Conservation (phyloP, 495 filamentous ascomycete species). For the Xylaria curta region DNA sequence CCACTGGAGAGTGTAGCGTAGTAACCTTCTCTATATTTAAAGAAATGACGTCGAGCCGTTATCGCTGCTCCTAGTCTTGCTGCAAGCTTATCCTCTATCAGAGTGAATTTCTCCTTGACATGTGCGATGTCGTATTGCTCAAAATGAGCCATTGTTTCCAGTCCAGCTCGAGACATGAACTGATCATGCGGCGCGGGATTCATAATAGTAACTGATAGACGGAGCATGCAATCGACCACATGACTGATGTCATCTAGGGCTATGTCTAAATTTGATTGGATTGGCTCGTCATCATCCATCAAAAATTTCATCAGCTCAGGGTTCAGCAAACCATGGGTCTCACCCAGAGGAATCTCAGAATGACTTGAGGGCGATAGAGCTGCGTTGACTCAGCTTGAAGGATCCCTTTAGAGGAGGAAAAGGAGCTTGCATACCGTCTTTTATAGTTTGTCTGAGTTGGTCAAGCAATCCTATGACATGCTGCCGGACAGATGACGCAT, state of each 20-base stretch:
- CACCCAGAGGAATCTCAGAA: not conserved
- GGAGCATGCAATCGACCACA: slow-evolving; percentile 4
- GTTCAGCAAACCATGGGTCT: not conserved
- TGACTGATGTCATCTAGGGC: not conserved
- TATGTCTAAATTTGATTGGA: not conserved
- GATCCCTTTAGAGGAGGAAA: not conserved
- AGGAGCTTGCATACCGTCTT: not conserved
- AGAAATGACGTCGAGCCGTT: not conserved
- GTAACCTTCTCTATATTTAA: not conserved
- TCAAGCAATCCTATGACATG: not conserved
- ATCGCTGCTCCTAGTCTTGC: not conserved
- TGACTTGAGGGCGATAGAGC: not conserved
- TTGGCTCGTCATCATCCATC: not conserved
- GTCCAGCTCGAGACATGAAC: not conserved
- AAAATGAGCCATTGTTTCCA: not conserved
- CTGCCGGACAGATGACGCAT: not conserved
- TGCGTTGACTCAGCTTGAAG: not conserved
- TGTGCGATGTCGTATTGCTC: not conserved
- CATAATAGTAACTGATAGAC: not conserved
- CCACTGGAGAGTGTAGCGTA: not conserved
- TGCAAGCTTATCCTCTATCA: not conserved
- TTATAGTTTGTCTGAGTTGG: not conserved
- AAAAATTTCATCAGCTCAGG: not conserved
- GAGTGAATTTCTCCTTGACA: not conserved
- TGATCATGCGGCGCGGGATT: not conserved